Conservation (phyloP, 768 basidiomycete species). For the Dendrothele bispora region DNA sequence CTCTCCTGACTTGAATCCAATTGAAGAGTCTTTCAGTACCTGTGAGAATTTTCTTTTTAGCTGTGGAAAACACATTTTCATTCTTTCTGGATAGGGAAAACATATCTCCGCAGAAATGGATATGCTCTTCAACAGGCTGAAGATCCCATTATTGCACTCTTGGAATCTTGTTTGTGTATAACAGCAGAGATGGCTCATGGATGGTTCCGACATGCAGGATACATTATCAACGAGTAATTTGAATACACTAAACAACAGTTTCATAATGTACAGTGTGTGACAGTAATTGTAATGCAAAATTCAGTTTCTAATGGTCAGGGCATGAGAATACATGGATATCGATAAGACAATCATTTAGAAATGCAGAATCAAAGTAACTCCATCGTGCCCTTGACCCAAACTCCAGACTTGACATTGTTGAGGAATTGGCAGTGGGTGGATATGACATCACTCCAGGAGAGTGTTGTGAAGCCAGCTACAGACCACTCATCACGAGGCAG, state of each 20-base stretch:
- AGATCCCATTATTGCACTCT: constrained; percentile 9
- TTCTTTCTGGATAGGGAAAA: no score
- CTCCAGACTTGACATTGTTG: background rate
- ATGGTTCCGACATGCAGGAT: constrained; percentile 23
- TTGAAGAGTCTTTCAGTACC: constrained; percentile 30
- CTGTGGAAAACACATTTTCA: no score
- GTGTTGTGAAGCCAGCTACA: background rate
- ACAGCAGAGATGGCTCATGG: constrained; percentile 17
- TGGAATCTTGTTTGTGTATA: constrained; percentile 15
- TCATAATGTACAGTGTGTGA: no score
- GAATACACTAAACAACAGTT: background rate
- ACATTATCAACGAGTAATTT: constrained; percentile 2
- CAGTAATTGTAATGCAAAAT: background rate
- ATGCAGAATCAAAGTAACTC: background rate
- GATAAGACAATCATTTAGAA: background rate
- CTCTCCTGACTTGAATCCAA: constrained; percentile 36
- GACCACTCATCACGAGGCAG: background rate
- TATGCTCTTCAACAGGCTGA: background rate
- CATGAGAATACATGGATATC: background rate
- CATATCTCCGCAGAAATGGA: constrained; percentile 12
- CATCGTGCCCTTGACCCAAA: background rate
- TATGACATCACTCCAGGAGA: background rate
- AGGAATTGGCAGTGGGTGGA: background rate
- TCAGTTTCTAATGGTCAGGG: background rate
- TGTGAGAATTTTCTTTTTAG: no score